Evolutionary conservation across 257 asterid species (phyloP).

Genomic region (Przewalskia tangutica): DNA sequence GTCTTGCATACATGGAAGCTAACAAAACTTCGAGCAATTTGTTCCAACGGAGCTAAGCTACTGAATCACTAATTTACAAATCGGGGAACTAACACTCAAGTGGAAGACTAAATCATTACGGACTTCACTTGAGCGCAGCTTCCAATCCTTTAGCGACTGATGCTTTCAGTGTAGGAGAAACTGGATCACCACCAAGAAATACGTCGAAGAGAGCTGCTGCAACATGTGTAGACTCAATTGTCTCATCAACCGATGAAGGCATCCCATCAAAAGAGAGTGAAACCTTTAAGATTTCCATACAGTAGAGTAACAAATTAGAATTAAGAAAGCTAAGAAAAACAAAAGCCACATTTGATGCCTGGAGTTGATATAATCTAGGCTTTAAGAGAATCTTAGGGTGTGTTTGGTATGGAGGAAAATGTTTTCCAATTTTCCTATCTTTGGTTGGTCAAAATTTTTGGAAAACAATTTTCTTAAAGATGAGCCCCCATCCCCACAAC

Average conservation of each 20-base stretch:
- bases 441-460: too few relatives aligned
- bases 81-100: background rate
- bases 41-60: background rate
- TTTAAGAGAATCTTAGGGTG: background rate
- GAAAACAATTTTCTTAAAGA: too few relatives aligned
- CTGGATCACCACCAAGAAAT: constrained; percentile 71
- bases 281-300: constrained; percentile 34
- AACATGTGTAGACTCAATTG: constrained; percentile 60
- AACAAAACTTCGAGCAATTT: constrained; percentile 3
- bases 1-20: background rate
- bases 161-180: constrained; percentile 75
- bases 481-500: too few relatives aligned
- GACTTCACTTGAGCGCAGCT: constrained; percentile 35
- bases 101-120: background rate
- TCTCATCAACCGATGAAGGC: constrained; percentile 63
- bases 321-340: constrained; percentile 1
- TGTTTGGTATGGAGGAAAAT: too few relatives aligned
- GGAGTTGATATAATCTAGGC: background rate
- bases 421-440: too few relatives aligned
- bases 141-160: constrained; percentile 59
- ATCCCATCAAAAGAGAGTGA: constrained; percentile 50
- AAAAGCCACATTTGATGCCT: background rate
- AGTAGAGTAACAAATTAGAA: background rate
- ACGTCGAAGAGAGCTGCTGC: constrained; percentile 71
- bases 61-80: background rate